Conservation (phyloP, 2,329 filamentous ascomycete species). For the Botrytis galanthina region DNA sequence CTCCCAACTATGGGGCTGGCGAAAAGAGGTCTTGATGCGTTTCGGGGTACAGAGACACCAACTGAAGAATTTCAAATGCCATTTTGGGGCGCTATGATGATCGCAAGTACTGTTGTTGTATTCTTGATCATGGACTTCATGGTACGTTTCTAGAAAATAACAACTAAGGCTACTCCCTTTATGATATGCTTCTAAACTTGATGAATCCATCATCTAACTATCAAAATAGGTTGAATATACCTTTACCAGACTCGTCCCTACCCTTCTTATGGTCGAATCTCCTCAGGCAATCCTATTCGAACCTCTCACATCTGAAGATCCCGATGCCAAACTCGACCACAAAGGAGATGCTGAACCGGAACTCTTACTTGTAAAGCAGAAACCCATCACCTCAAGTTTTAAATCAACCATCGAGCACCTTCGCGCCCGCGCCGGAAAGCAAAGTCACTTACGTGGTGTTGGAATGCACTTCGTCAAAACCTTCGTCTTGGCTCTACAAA, state of each 20-base stretch:
- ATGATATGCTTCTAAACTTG: accelerated
- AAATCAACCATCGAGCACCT: slow-evolving; percentile 60
- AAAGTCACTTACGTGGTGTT: slow-evolving; percentile 68
- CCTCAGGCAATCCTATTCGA: slow-evolving; percentile 51
- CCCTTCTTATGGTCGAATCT: slow-evolving; percentile 63
- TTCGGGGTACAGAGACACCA: background rate
- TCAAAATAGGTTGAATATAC: slow-evolving; percentile 51
- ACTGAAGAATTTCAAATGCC: slow-evolving; percentile 25
- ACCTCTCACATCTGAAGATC: slow-evolving; percentile 38
- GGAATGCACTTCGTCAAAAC: slow-evolving; percentile 48
- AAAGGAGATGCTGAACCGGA: slow-evolving; percentile 40
- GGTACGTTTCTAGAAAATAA: slow-evolving; percentile 22
- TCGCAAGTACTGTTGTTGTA: slow-evolving; percentile 22
- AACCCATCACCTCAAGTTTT: slow-evolving; percentile 61
- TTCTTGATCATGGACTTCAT: slow-evolving; percentile 23
- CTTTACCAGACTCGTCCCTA: slow-evolving; percentile 57
- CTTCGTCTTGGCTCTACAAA: slow-evolving; percentile 38
- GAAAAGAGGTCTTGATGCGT: background rate
- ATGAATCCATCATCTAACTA: slow-evolving; percentile 22
- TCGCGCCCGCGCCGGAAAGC: slow-evolving; percentile 59
- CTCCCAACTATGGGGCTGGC: background rate
- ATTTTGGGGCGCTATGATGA: slow-evolving; percentile 28
- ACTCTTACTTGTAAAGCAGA: slow-evolving; percentile 47
- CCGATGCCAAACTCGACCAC: slow-evolving; percentile 36
- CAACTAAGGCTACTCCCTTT: background rate